Percentiles rank a stretch among this genome's conserved stretches.
phyloP scores from a whole-genome alignment of 1,284 basidiomycete genomes.

The Omphalotus olearius region DNA sequence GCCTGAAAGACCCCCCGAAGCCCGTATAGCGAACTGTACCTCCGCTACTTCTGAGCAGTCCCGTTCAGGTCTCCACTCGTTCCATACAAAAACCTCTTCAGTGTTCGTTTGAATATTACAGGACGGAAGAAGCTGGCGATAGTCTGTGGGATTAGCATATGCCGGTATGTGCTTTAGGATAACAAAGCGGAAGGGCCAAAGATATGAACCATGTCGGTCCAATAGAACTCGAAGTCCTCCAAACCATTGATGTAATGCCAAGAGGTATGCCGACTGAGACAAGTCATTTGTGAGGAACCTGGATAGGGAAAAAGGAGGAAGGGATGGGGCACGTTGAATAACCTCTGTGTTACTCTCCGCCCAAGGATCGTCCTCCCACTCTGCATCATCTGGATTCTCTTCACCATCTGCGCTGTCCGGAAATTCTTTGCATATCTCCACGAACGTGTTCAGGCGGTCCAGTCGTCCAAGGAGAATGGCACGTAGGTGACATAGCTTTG shows the following conservation, averaged over 20 bases:
- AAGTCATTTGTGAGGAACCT: constrained; percentile 63
- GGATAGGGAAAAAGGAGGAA: constrained; percentile 49
- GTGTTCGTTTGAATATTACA: constrained; percentile 42
- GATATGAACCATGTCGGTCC: constrained; percentile 45
- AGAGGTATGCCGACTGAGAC: constrained; percentile 51
- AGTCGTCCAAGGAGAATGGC: constrained; percentile 55
- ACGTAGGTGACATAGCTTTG: constrained; percentile 60
- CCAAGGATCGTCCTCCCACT: constrained; percentile 85
- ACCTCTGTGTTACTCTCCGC: constrained; percentile 40
- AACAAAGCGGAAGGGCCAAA: constrained; percentile 69
- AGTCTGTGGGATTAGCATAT: constrained; percentile 61
- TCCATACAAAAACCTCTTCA: constrained; percentile 34
- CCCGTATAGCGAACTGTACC: constrained; percentile 37
- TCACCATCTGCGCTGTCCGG: constrained; percentile 24
- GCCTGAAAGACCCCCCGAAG: constrained; percentile 16
- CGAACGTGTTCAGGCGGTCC: constrained; percentile 65
- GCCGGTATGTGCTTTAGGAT: constrained; percentile 75
- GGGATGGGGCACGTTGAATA: constrained; percentile 22
- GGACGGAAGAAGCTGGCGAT: constrained; percentile 60
- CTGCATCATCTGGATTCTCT: constrained; percentile 38
- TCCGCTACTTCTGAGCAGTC: constrained; percentile 55
- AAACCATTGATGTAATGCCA: constrained; percentile 64
- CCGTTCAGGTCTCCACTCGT: constrained; percentile 42
- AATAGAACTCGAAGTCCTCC: constrained; percentile 54
- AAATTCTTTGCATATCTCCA: constrained; percentile 48